These are phyloP conservation scores for Amaranthus hypochondriacus DNA, from an alignment of 148 eudicot species.

Conservation along the genomic window DNA sequence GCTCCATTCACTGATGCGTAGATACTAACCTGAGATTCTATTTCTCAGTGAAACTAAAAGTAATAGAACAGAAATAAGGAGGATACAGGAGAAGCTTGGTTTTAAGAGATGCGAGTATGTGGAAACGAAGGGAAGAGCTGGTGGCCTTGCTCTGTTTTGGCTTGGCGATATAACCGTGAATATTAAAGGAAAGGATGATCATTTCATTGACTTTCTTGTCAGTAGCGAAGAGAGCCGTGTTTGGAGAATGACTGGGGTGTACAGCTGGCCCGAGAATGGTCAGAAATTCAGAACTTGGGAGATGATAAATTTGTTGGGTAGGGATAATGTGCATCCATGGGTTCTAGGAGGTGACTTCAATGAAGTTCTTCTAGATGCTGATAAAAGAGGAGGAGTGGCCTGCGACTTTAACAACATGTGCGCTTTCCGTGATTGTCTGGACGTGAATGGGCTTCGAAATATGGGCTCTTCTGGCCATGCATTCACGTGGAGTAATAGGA, in stretches of 20 bases:
- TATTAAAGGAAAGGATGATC: too few relatives aligned
- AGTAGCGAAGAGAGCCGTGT: too few relatives aligned
- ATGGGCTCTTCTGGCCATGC: neutral
- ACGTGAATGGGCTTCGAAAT: neutral
- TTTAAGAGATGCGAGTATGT: neutral
- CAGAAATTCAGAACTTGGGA: neutral
- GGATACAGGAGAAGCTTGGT: too few relatives aligned
- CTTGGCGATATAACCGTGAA: too few relatives aligned
- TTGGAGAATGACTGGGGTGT: neutral
- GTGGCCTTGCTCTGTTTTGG: neutral
- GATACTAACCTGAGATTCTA: neutral
- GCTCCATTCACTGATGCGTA: neutral
- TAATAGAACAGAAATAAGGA: neutral
- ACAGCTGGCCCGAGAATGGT: neutral
- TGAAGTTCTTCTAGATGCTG: neutral
- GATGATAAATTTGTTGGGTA: neutral
- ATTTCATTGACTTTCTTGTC: too few relatives aligned
- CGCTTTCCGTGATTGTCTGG: neutral
- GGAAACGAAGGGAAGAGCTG: neutral
- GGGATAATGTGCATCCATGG: neutral
- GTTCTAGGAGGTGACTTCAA: neutral
- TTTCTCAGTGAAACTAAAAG: neutral
- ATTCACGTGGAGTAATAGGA: neutral
- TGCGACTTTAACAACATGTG: neutral
- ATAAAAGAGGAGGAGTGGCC: neutral